A percentile compares a stretch with the other conserved stretches of the same genome.
phyloP scores from a whole-genome alignment of 2,329 filamentous ascomycete genomes.

The Venturia pyrina region DNA sequence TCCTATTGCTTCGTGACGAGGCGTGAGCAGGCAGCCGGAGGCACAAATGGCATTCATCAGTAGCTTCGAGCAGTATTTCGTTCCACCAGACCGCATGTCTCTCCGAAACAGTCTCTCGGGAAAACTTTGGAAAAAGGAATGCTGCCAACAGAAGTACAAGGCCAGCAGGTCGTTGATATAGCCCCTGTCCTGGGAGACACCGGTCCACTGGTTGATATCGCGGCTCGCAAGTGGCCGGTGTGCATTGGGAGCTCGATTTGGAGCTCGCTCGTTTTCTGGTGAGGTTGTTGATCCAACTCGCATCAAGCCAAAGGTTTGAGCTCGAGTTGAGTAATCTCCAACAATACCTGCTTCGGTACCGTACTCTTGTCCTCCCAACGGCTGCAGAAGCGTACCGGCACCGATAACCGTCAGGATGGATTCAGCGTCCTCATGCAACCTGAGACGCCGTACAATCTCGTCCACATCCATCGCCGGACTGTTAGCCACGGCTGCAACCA shows the following conservation, averaged over 20 bases:
- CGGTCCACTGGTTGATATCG: slow-evolving; percentile 3
- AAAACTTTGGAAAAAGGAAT: slow-evolving; percentile 63
- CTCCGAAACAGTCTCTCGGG: slow-evolving; percentile 61
- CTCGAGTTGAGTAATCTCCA: slow-evolving; percentile 4
- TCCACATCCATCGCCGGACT: slow-evolving; percentile 11
- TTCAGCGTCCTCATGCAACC: slow-evolving; percentile 7
- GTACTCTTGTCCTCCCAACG: slow-evolving; percentile 9
- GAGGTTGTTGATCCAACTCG: neutral
- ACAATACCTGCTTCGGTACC: neutral
- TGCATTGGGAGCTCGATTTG: slow-evolving; percentile 3
- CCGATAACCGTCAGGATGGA: neutral
- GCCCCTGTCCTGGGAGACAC: slow-evolving; percentile 31
- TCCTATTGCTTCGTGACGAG: slow-evolving; percentile 52
- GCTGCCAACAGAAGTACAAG: slow-evolving; percentile 61
- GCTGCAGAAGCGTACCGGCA: slow-evolving; percentile 13
- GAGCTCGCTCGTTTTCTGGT: neutral
- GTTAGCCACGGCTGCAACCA: neutral
- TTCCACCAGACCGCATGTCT: slow-evolving; percentile 51
- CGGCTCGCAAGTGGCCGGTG: neutral
- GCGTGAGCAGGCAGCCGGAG: slow-evolving; percentile 59
- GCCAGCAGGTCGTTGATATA: slow-evolving; percentile 55
- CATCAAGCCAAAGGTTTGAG: slow-evolving; percentile 8
- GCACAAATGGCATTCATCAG: slow-evolving; percentile 57
- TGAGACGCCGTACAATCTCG: slow-evolving; percentile 16
- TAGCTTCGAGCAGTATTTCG: slow-evolving; percentile 58